Evolutionary conservation across 2,329 filamentous ascomycete species (phyloP).

Genomic region (Chaetoscypha palmicola): DNA sequence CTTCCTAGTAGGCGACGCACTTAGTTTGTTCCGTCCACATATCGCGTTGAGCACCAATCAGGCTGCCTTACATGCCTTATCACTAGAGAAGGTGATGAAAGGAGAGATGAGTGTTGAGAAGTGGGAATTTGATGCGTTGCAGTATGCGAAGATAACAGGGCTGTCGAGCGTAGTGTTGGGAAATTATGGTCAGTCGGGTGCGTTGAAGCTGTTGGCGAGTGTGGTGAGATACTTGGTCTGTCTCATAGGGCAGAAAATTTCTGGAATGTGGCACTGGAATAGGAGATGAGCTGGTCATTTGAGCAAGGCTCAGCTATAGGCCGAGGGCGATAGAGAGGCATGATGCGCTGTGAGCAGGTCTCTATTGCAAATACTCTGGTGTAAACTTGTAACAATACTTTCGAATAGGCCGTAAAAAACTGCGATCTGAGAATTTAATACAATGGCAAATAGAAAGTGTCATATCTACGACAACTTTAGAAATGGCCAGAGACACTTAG

Average conservation of each 20-base stretch:
- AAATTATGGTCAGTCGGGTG: not conserved
- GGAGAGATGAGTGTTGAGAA: not conserved
- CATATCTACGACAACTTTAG: no score
- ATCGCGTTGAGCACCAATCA: conserved; percentile 9
- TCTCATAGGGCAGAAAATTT: conserved; percentile 1
- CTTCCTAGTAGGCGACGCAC: conserved; percentile 10
- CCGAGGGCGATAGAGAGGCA: no score
- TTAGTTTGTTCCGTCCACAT: conserved; percentile 7
- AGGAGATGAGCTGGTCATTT: no score
- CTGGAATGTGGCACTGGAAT: not conserved
- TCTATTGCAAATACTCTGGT: no score
- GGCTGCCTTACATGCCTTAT: conserved; percentile 4
- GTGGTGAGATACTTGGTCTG: not conserved
- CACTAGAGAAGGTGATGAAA: conserved; percentile 4
- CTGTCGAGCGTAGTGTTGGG: not conserved
- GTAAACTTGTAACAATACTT: no score
- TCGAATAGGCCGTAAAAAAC: no score
- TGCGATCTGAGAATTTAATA: no score
- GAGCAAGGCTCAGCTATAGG: no score
- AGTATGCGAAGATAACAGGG: not conserved
- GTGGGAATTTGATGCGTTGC: not conserved
- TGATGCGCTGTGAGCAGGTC: no score
- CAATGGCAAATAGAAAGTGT: no score
- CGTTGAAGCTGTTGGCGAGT: not conserved
- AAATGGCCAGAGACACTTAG: no score